These are phyloP conservation scores for Ganoderma lingzhi DNA, from an alignment of 1,284 basidiomycete genomes.

Conservation along the genomic window DNA sequence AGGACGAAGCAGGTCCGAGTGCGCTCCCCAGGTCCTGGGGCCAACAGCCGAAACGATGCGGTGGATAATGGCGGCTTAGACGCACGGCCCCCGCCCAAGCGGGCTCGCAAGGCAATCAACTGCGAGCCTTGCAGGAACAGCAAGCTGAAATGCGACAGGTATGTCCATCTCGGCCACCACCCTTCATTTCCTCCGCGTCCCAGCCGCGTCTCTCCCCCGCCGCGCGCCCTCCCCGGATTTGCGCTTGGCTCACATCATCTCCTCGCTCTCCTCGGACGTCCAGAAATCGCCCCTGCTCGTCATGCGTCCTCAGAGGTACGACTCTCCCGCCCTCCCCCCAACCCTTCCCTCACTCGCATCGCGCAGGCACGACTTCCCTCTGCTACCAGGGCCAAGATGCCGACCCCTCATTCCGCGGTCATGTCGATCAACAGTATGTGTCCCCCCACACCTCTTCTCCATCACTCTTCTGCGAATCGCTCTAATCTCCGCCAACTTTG, in stretches of 20 bases:
- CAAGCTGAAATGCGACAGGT: constrained; percentile 88
- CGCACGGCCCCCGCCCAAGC: constrained; percentile 63
- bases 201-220: constrained; percentile 6
- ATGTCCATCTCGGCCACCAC: constrained; percentile 27
- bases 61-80: constrained; percentile 29
- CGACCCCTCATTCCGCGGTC: constrained; percentile 47
- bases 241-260: constrained; percentile 32
- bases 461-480: constrained; percentile 22
- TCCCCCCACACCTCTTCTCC: constrained; percentile 19
- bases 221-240: constrained; percentile 7
- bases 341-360: constrained; percentile 14
- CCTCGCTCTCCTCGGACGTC: constrained; percentile 36
- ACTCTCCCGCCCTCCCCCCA: constrained; percentile 16
- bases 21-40: constrained; percentile 30
- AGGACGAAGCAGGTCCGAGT: constrained; percentile 32
- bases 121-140: constrained; percentile 85
- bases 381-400: constrained; percentile 67
- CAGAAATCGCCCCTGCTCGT: constrained; percentile 84
- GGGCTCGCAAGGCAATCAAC: constrained; percentile 84
- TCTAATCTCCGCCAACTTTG: constrained; percentile 27
- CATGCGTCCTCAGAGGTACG: constrained; percentile 78
- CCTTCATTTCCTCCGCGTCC: constrained; percentile 2
- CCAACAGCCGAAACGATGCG: constrained; percentile 23
- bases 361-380: constrained; percentile 70
- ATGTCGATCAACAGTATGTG: constrained; percentile 54